Evolutionary conservation across 129 eudicot species (phyloP).

Genomic region (Flaveria ramosissima): DNA sequence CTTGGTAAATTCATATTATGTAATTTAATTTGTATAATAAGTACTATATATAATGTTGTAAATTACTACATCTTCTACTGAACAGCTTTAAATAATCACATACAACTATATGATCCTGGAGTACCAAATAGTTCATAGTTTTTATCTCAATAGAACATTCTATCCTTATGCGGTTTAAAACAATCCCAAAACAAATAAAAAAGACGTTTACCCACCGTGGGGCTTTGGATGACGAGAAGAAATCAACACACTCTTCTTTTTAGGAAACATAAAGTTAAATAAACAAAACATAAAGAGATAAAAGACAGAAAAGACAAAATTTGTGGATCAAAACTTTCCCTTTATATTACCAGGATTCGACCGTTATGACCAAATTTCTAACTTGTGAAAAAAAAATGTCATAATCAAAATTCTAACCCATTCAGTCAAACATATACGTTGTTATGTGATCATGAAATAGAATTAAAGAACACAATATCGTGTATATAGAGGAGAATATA

Average conservation of each 20-base stretch:
- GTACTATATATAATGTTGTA: no score
- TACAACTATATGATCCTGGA: no score
- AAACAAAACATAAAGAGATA: background rate
- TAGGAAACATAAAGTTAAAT: slow-evolving; percentile 23
- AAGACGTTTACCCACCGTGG: slow-evolving; percentile 42
- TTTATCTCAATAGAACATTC: no score
- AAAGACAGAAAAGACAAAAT: slow-evolving; percentile 18
- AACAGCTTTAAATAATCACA: no score
- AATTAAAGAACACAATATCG: background rate
- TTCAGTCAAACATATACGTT: background rate
- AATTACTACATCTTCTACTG: no score
- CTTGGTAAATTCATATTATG: no score
- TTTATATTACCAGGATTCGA: slow-evolving; percentile 3
- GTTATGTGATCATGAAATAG: background rate
- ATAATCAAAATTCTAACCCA: background rate
- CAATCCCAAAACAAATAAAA: background rate
- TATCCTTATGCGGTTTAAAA: no score
- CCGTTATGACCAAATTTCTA: slow-evolving; percentile 11
- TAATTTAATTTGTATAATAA: no score
- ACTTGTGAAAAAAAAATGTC: background rate
- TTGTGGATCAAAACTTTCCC: slow-evolving; percentile 19
- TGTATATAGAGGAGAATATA: background rate
- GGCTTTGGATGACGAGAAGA: slow-evolving; percentile 25
- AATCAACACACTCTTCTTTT: slow-evolving; percentile 32
- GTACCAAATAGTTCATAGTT: no score